Conservation (phyloP, 257 asterid species). For the Jacaranda copaia region DNA sequence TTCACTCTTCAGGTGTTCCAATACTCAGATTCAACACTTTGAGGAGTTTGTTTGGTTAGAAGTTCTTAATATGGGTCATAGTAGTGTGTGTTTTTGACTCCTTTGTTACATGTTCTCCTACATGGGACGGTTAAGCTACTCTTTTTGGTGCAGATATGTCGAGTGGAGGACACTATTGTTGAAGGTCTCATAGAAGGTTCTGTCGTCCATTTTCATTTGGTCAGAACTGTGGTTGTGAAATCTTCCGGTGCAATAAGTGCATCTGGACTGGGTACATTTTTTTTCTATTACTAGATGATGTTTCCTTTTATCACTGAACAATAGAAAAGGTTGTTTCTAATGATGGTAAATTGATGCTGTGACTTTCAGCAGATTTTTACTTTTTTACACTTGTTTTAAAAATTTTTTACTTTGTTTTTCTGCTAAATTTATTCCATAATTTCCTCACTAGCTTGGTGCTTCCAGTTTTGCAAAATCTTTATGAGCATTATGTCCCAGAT, state of each 20-base stretch:
- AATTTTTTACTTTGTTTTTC: not conserved
- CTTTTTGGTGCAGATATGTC: constrained; percentile 71
- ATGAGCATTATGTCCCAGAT: constrained; percentile 28
- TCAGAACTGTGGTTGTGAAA: constrained; percentile 69
- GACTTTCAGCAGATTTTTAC: not conserved
- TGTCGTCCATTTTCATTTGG: constrained; percentile 84
- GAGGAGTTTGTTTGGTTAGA: constrained; percentile 51
- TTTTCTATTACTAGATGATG: constrained; percentile 14
- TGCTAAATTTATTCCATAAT: constrained; percentile 18
- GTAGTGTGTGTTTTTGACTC: constrained; percentile 36
- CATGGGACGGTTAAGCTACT: constrained; percentile 35
- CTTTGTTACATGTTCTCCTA: constrained; percentile 34
- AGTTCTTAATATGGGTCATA: constrained; percentile 41
- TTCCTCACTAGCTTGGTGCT: constrained; percentile 2
- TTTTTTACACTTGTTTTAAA: constrained; percentile 8
- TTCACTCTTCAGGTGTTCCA: constrained; percentile 87
- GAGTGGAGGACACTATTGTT: constrained; percentile 78
- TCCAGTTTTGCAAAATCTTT: constrained; percentile 19
- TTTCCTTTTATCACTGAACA: constrained; percentile 24
- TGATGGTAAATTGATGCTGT: not conserved
- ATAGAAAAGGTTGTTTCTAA: constrained; percentile 16
- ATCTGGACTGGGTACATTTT: constrained; percentile 75
- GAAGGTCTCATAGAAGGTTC: constrained; percentile 85
- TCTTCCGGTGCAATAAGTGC: constrained; percentile 80
- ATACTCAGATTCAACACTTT: constrained; percentile 47